Evolutionary conservation across 306 rosid genomes (phyloP), one percentile per base, ranked within the genome.

Genomic region (Begonia peltatifolia): DNA sequence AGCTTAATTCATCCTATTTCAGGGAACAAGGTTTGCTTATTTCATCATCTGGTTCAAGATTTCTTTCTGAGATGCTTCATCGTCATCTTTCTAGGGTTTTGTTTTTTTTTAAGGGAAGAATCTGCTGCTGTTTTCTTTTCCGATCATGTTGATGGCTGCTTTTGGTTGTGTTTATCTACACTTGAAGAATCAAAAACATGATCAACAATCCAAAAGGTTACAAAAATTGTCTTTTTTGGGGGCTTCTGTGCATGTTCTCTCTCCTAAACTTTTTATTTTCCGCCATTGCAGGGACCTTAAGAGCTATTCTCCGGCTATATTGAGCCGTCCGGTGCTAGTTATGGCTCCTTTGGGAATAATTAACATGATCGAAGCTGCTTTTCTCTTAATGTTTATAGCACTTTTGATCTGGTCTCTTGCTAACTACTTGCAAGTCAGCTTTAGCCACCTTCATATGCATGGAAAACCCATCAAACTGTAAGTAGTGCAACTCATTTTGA

Each of bases 351-450:
- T 79, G 17, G 94, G 90, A 44, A 56, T 81, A 46, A 68, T 84
- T 3, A 76, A 70, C 11, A 17, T 68, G 12, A 51, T 70, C 68
- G 95, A 84, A 80, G 60, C 72, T 50, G 52, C 48, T 56, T 84
- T 81, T 51, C 44, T 51, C 60, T 47, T 14, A 54, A 77, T 82
- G 79, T 81, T 81, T 65, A 44, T 47, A 30, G 71, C 68, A 11
- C 80, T 85, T 50, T 52, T 85, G 67, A 63, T 74, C 41, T 85
- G 92, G 84, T 79, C 95, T 58, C 80, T 81, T 22, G 57, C 68
- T 42, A 84, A 81, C 72, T 76, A 84, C 76, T 59, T 81, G 25
- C 48, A 65, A 13, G 59, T 52, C 68, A 77, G 87, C 76, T 85
- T 78, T 49, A 61, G 50, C 7, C 65, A 74, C 62, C 87, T 74